A percentile compares a stretch with the other conserved stretches of the same genome.
Evolutionary conservation across 306 rosid species (phyloP).

Genomic region (Psophocarpus tetragonolobus): DNA sequence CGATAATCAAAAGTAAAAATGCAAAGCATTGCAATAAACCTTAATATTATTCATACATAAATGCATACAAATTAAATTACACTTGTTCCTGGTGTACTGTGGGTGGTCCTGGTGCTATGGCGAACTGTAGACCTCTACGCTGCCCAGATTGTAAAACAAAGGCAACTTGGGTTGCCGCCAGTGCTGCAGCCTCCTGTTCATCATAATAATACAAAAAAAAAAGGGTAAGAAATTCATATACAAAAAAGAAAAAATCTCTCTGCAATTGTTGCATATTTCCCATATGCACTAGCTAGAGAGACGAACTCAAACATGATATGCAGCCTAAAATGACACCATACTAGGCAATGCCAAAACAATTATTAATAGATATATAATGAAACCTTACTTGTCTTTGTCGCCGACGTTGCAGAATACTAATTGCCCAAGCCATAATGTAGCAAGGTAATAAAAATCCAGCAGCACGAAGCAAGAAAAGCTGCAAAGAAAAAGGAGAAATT

Average conservation of each 20-base stretch:
- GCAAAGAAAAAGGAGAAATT: constrained; percentile 24
- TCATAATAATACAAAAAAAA: constrained; percentile 16
- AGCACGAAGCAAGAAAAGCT: constrained; percentile 95
- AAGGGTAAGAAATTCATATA: neutral
- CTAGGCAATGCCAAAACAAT: constrained; percentile 14
- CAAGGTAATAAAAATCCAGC: constrained; percentile 98
- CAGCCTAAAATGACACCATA: constrained; percentile 23
- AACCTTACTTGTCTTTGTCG: constrained; percentile 87
- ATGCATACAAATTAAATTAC: constrained; percentile 48
- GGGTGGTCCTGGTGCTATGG: constrained; percentile 73
- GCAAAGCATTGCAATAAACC: constrained; percentile 36
- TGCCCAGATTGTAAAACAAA: constrained; percentile 91
- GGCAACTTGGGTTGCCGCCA: constrained; percentile 99
- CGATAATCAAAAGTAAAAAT: constrained; percentile 32
- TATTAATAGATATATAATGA: constrained; percentile 21
- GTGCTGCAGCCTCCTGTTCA: constrained; percentile 95
- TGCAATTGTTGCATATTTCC: neutral
- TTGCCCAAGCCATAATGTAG: constrained; percentile 99
- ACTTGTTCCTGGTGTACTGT: constrained; percentile 61
- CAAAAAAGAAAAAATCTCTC: neutral
- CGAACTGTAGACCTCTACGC: constrained; percentile 77
- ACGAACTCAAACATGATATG: neutral
- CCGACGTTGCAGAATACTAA: constrained; percentile 91
- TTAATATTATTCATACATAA: constrained; percentile 6
- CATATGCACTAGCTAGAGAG: neutral